Base-by-base conservation (phyloP, 139 green algal genomes). In the Nannochloris sp. region DNA sequence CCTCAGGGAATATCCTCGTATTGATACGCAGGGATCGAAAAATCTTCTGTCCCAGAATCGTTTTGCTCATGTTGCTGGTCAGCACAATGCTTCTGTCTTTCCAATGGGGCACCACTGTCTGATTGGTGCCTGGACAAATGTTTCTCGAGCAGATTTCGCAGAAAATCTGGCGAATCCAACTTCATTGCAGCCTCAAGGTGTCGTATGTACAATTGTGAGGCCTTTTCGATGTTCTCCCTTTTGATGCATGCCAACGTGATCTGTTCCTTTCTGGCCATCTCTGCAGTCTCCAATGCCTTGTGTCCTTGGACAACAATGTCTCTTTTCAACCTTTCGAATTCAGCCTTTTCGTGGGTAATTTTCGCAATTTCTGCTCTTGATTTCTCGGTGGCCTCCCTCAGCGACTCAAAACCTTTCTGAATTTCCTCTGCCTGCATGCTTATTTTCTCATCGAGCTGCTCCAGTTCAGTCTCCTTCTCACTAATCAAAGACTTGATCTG, bases 111-210 rank as follows among this genome's bases (percentile, higher is more conserved):
- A 21, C 55, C 19, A 18, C 19, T 11, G 16, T 44, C 57, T 29
- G 56, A 14, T 54, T 64, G n/a, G 19, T 64, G 57, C 19, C 57
- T 49, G 19, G 57, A 21, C 4, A 44, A 16, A 31, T 49, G 15
- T 51, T 48, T 51, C n/a, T 19, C 55, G n/a, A 37, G 50, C 23
- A 51, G 15, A 15, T 25, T 23, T 64, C 57, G 19, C 21, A 48
- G 12, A 8, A 21, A 15, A 34, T 34, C 23, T 15, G 50, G 57
- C 19, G 19, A 16, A 27, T 64, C 57, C 15, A 64, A 31, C 12
- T 25, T 27, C 12, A 50, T 31, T 19, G 57, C 57, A 57, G 57
- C 57, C n/a, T 64, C 57, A 23, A 64, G 57, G 27, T 64, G 57
- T 11, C 23, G n/a, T 21, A 27, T 27, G 7, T 57, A 31, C 23